Evolutionary conservation across 208 protist genomes (phyloP), one percentile per base, ranked within the genome.

Genomic region (Trypanosomatidae sp.): DNA sequence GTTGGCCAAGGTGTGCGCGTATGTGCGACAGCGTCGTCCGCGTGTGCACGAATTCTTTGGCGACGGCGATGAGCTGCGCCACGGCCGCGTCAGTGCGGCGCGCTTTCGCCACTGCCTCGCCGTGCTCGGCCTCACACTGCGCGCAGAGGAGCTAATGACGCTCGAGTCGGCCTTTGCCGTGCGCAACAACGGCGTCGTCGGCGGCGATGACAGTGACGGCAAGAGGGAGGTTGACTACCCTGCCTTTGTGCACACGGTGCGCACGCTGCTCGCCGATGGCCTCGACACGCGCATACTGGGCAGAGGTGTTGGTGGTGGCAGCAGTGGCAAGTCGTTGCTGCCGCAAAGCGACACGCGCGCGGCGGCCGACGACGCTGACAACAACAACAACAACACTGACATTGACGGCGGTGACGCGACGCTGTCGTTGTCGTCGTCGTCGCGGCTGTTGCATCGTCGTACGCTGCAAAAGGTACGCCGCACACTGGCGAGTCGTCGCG

Each of bases 11-110:
- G 53, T 90, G 21, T 80, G 70, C 42, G 63, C 61, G 37, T 84
- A 81, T 56, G 16, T 90, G 43, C 72, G 78, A 48, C 71, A 83
- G 56, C 76, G 76, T 35, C 62, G 69, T n/a, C 64, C 71, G 1
- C 61, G 71, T 22, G 19, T 91, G 6, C 45, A 39, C 4, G 76
- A 91, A 47, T 91, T 87, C 48, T 92, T 91, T 45, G 75, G 72
- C 3, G 86, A 94, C 42, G 76, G 74, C 35, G 86, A 94, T 53
- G 70, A 75, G 56, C 62, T 94, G 35, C 73, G 81, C 27, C 77
- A 91, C 53, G 61, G 62, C n/a, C 70, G 75, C 44, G 74, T 94
- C 25, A 72, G 71, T 6, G 53, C 57, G 3, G 59, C 64, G n/a
- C 81, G 78, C 40, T 94, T 94, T 51, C 71, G 77, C 6, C 71